These are phyloP conservation scores for Letharia lupina DNA, from an alignment of 495 filamentous ascomycete genomes.

Conservation along the genomic window DNA sequence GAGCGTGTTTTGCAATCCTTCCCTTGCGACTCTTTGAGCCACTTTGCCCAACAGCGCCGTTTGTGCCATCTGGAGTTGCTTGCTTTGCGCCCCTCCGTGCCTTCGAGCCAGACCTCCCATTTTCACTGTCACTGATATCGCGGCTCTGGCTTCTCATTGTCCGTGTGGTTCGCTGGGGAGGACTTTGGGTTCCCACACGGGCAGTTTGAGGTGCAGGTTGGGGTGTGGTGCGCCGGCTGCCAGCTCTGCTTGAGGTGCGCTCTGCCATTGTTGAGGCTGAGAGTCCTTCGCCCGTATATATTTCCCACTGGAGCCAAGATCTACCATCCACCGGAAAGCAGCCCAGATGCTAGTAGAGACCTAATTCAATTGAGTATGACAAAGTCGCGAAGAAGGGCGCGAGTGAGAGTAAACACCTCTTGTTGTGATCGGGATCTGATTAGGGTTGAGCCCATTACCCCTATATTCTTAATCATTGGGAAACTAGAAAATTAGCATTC, in stretches of 20 bases:
- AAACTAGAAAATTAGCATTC: too few species aligned
- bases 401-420: background rate
- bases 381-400: background rate
- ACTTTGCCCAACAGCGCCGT: background rate
- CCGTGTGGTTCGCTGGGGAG: constrained; percentile 22
- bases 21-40: constrained; percentile 13
- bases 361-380: background rate
- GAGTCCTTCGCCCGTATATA: background rate
- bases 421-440: background rate
- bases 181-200: constrained; percentile 13
- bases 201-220: constrained; percentile 25
- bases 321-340: too few species aligned
- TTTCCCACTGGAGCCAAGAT: background rate
- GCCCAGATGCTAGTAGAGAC: background rate
- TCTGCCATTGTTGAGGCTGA: constrained; percentile 28
- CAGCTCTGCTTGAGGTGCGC: constrained; percentile 26
- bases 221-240: constrained; percentile 27
- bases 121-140: constrained; percentile 28
- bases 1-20: background rate
- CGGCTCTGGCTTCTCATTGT: constrained; percentile 35
- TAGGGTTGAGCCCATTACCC: background rate
- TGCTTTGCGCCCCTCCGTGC: constrained; percentile 27
- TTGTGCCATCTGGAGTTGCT: constrained; percentile 28
- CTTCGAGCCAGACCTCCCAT: constrained; percentile 7
- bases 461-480: too few species aligned